Evolutionary conservation across 2,329 filamentous ascomycete species (phyloP).

Genomic region (Dactylellina leptospora): DNA sequence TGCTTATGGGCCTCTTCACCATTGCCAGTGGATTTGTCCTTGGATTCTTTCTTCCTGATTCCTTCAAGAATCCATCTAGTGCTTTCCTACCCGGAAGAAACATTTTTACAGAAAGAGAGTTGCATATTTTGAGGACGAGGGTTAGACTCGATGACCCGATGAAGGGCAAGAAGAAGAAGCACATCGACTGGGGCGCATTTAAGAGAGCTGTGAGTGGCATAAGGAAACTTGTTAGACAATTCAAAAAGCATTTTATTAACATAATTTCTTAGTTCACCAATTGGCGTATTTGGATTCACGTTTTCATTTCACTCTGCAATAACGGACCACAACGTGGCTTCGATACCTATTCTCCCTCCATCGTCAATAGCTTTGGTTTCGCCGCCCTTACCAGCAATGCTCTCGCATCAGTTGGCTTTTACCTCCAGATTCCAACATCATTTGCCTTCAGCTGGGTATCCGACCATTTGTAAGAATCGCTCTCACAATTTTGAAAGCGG

Average conservation of each 20-base stretch:
- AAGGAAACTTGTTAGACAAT: neutral
- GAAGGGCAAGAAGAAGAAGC: constrained; percentile 65
- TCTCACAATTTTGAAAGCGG: neutral
- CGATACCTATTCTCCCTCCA: constrained; percentile 66
- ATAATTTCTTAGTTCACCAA: constrained; percentile 61
- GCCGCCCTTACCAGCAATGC: constrained; percentile 65
- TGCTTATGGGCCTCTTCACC: constrained; percentile 67
- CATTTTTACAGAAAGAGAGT: constrained; percentile 61
- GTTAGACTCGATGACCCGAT: constrained; percentile 63
- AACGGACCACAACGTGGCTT: constrained; percentile 64
- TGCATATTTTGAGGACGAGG: constrained; percentile 62
- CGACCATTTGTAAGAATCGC: constrained; percentile 64
- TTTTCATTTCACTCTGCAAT: constrained; percentile 65
- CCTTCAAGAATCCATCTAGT: constrained; percentile 62
- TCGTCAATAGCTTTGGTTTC: constrained; percentile 67
- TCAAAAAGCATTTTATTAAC: neutral
- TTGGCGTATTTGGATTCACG: constrained; percentile 67
- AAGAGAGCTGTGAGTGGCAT: constrained; percentile 61
- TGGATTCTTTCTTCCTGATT: constrained; percentile 63
- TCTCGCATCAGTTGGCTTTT: constrained; percentile 67
- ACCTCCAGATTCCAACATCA: constrained; percentile 66
- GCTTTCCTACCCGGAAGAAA: constrained; percentile 60
- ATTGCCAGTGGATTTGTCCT: constrained; percentile 62
- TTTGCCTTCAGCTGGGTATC: constrained; percentile 66
- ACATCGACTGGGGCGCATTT: constrained; percentile 63